These are phyloP conservation scores for Cercospora sp. DNA, from an alignment of 2,329 filamentous ascomycete genomes.

Conservation along the genomic window DNA sequence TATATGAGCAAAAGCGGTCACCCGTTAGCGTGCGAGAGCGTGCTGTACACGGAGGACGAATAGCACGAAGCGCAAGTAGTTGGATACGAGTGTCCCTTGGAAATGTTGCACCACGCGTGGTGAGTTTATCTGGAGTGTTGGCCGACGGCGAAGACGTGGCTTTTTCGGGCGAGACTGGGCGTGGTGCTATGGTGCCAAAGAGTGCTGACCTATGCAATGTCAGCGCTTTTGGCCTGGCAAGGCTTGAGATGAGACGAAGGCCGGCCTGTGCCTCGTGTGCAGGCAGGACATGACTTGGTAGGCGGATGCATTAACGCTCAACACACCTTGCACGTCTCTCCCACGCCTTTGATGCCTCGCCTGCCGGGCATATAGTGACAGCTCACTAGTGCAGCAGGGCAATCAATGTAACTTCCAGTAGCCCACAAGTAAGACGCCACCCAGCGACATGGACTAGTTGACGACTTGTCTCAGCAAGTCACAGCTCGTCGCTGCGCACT, in stretches of 20 bases:
- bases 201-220: neutral
- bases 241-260: neutral
- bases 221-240: neutral
- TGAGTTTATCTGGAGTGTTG: neutral
- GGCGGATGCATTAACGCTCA: neutral
- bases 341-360: neutral
- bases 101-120: neutral
- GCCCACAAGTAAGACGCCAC: constrained; percentile 9
- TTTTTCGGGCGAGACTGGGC: neutral
- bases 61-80: neutral
- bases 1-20: constrained; percentile 10
- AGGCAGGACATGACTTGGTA: neutral
- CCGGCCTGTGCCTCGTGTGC: neutral
- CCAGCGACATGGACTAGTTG: constrained; percentile 5
- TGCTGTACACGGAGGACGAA: neutral
- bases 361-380: neutral
- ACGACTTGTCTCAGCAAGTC: neutral
- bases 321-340: neutral
- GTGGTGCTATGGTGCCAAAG: neutral
- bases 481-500: neutral
- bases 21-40: neutral
- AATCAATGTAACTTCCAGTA: neutral
- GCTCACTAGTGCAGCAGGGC: neutral
- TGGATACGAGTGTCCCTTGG: neutral
- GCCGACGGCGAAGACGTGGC: neutral